phyloP scores from a whole-genome alignment of 2,329 filamentous ascomycete species.

The Cyclaneusma minus region DNA sequence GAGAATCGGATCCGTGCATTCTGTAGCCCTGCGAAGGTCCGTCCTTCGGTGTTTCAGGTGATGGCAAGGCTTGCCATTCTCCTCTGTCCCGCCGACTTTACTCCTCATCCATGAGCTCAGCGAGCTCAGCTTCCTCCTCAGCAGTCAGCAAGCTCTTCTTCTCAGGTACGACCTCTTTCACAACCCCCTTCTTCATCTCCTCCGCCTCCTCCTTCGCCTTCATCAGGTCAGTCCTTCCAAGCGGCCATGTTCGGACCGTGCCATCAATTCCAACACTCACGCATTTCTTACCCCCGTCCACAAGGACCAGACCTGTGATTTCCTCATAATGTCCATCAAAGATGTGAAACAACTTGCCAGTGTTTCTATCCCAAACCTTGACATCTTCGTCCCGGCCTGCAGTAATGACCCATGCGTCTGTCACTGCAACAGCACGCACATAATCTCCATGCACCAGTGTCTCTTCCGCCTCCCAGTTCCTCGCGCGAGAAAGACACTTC shows the following conservation, averaged over 20 bases:
- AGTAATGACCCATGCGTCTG: slow-evolving; percentile 67
- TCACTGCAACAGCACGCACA: slow-evolving; percentile 66
- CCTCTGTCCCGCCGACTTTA: too few relatives aligned
- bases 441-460: slow-evolving; percentile 73
- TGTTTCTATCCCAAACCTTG: slow-evolving; percentile 69
- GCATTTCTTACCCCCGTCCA: slow-evolving; percentile 36
- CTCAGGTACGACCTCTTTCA: slow-evolving; percentile 24
- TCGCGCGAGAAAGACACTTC: slow-evolving; percentile 59
- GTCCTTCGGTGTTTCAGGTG: too few relatives aligned
- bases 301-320: slow-evolving; percentile 62
- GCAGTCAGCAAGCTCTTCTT: slow-evolving; percentile 51
- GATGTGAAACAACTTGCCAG: slow-evolving; percentile 56
- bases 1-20: too few relatives aligned
- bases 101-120: slow-evolving; percentile 76
- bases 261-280: slow-evolving; percentile 82
- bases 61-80: too few relatives aligned
- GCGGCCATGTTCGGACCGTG: slow-evolving; percentile 72
- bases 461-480: slow-evolving; percentile 57
- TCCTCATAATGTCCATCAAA: slow-evolving; percentile 86
- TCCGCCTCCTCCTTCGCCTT: slow-evolving; percentile 34
- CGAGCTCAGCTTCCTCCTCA: slow-evolving; percentile 86
- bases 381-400: slow-evolving; percentile 85
- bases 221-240: slow-evolving; percentile 45
- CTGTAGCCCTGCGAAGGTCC: too few relatives aligned
- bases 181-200: slow-evolving; percentile 26